Conservation (phyloP, 306 rosid genomes). For the Begonia loranthoides region DNA sequence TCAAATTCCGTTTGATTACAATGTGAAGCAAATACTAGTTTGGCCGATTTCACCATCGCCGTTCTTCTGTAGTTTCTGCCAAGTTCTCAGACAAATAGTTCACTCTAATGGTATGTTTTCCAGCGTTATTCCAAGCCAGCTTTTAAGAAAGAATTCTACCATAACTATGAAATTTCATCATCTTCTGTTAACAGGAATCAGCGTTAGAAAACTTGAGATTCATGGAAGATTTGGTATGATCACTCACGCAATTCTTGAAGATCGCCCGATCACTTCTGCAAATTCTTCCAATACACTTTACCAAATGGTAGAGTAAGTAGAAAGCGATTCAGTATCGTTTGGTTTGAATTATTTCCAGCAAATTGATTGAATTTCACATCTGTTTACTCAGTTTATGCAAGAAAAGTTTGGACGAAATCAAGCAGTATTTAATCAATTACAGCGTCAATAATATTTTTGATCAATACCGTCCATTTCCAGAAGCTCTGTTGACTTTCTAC, state of each 20-base stretch:
- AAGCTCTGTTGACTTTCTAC: constrained; percentile 38
- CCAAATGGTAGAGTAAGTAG: constrained; percentile 44
- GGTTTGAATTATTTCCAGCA: background rate
- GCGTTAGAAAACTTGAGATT: constrained; percentile 41
- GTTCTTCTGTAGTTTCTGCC: constrained; percentile 40
- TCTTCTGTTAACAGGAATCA: constrained; percentile 16
- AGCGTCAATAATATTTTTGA: constrained; percentile 19
- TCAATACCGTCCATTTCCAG: constrained; percentile 32
- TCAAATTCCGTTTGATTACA: background rate
- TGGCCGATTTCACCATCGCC: constrained; percentile 28
- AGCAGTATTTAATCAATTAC: constrained; percentile 24
- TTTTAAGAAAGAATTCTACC: too few species aligned
- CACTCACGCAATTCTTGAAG: constrained; percentile 43
- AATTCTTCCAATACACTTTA: constrained; percentile 11
- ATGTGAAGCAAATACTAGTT: constrained; percentile 1
- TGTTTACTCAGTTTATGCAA: constrained; percentile 30
- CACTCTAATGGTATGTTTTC: constrained; percentile 31
- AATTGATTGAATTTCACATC: background rate
- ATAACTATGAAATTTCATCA: background rate
- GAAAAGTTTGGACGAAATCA: constrained; percentile 31
- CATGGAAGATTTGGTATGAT: constrained; percentile 54
- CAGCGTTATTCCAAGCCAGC: too few species aligned
- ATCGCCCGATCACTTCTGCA: background rate
- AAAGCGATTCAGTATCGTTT: background rate
- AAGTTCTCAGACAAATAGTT: constrained; percentile 48